A percentile compares a stretch with the other conserved stretches of the same genome.
phyloP scores from a whole-genome alignment of 306 rosid genomes.

The Astragalus membranaceus region DNA sequence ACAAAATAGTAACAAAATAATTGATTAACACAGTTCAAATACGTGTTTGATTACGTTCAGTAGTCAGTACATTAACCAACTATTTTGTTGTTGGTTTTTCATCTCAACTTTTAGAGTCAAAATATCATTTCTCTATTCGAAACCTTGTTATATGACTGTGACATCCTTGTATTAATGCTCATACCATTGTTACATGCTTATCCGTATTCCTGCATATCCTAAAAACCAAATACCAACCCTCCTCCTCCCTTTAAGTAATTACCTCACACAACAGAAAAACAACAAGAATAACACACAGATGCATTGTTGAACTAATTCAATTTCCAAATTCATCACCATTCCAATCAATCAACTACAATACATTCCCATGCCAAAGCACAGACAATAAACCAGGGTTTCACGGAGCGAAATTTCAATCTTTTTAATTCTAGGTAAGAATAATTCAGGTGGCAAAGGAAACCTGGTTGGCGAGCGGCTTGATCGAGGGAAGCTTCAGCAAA shows the following conservation, averaged over 20 bases:
- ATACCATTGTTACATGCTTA: neutral
- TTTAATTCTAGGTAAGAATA: neutral
- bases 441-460: slow-evolving; percentile 26
- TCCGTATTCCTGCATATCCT: neutral
- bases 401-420: neutral
- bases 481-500: slow-evolving; percentile 87
- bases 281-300: neutral
- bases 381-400: neutral
- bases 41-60: too few species aligned
- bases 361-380: neutral
- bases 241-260: neutral
- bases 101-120: too few species aligned
- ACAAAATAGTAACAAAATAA: too few species aligned
- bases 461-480: slow-evolving; percentile 91
- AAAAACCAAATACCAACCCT: neutral
- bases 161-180: neutral
- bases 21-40: too few species aligned
- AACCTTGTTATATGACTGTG: neutral
- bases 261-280: neutral
- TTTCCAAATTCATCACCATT: neutral
- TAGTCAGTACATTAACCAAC: too few species aligned
- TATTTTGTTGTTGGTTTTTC: too few species aligned
- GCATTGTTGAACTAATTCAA: slow-evolving; percentile 5
- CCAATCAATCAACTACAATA: neutral
- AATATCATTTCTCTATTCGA: neutral